A percentile compares a stretch with the other conserved stretches of the same genome.
phyloP scores from a whole-genome alignment of 306 rosid genomes.

The Ceratonia siliqua region DNA sequence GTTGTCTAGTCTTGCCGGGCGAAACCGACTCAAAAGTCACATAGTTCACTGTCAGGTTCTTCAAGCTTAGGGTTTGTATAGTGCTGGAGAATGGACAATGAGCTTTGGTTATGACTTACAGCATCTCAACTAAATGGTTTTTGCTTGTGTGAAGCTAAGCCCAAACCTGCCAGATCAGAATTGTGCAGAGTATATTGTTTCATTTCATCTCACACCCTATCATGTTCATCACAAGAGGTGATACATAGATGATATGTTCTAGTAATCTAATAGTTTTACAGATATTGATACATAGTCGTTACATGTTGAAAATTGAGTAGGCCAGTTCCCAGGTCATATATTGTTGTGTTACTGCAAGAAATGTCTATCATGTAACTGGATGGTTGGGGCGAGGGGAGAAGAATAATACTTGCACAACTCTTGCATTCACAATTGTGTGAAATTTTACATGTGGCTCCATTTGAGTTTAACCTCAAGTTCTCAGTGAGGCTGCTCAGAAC shows the following conservation, averaged over 20 bases:
- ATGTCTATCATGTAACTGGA: slow-evolving; percentile 9
- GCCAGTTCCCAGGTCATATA: slow-evolving; percentile 26
- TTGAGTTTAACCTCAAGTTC: not conserved
- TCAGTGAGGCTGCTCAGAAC: slow-evolving; percentile 1
- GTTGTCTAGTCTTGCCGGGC: slow-evolving; percentile 81
- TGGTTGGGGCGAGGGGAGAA: slow-evolving; percentile 18
- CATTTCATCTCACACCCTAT: slow-evolving; percentile 31
- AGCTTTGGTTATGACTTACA: slow-evolving; percentile 18
- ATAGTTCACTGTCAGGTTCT: slow-evolving; percentile 91
- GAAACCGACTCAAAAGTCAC: slow-evolving; percentile 83
- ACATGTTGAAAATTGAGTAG: slow-evolving; percentile 38
- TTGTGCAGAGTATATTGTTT: slow-evolving; percentile 20
- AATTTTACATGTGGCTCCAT: slow-evolving; percentile 9
- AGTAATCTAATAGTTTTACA: slow-evolving; percentile 44
- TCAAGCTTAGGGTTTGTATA: slow-evolving; percentile 62
- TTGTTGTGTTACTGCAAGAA: slow-evolving; percentile 37
- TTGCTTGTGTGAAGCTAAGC: slow-evolving; percentile 27
- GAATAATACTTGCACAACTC: slow-evolving; percentile 26
- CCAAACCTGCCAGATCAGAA: slow-evolving; percentile 30
- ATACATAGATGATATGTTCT: slow-evolving; percentile 41
- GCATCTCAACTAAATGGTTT: slow-evolving; percentile 28
- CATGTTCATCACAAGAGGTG: slow-evolving; percentile 35
- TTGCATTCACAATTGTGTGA: slow-evolving; percentile 14
- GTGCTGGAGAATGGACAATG: slow-evolving; percentile 25
- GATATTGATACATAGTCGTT: slow-evolving; percentile 49